Conservation (phyloP, 495 filamentous ascomycete species). For the Stereocaulon alpinum region DNA sequence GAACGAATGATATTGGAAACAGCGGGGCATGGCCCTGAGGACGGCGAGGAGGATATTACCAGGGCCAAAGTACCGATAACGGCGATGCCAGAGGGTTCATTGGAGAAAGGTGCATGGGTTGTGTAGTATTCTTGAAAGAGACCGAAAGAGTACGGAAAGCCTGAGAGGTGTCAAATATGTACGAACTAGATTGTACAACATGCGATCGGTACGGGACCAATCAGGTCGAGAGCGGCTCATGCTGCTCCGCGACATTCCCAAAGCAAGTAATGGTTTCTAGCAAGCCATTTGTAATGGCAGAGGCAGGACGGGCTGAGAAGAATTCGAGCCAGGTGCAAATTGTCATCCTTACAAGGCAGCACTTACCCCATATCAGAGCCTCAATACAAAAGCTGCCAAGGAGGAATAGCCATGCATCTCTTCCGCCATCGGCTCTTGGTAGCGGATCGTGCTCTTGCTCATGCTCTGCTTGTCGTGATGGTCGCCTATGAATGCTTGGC, state of each 20-base stretch:
- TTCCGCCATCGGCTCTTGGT: conserved; percentile 41
- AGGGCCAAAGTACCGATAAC: conserved; percentile 42
- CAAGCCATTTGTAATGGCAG: too few relatives aligned
- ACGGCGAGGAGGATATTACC: conserved; percentile 18
- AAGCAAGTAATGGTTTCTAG: too few relatives aligned
- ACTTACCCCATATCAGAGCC: conserved; percentile 54
- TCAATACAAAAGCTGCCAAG: conserved; percentile 53
- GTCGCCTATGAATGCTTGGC: conserved; percentile 3
- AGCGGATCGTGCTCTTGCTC: conserved; percentile 2
- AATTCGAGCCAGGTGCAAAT: too few relatives aligned
- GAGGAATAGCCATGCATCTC: conserved; percentile 55
- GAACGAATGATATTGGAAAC: background rate
- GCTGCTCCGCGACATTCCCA: background rate
- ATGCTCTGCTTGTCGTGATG: background rate
- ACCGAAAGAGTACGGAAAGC: conserved; percentile 55
- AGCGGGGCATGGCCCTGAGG: background rate
- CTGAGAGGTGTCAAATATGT: conserved; percentile 25
- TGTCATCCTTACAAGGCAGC: background rate
- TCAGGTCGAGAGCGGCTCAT: background rate
- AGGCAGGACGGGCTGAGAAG: too few relatives aligned
- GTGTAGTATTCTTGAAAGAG: conserved; percentile 50
- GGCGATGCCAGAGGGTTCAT: conserved; percentile 30
- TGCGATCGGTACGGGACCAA: background rate
- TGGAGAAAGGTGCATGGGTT: conserved; percentile 36
- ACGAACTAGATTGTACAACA: background rate